Percentiles rank a stretch among this genome's conserved stretches.
Evolutionary conservation across 2,329 filamentous ascomycete species (phyloP).

Genomic region (Apiospora rasikravindrae): DNA sequence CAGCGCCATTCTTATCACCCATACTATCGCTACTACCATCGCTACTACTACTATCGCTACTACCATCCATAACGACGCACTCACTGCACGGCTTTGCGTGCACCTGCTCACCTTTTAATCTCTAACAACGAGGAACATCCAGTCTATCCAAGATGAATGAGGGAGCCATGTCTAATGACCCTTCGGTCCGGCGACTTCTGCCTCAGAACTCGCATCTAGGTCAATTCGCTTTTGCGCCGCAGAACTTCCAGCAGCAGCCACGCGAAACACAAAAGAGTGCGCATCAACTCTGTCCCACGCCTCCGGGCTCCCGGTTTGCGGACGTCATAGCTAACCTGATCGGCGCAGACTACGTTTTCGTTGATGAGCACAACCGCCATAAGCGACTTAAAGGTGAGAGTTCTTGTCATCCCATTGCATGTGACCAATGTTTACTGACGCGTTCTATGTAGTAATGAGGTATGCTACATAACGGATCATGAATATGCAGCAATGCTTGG

Average conservation of each 20-base stretch:
- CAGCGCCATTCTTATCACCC: background rate
- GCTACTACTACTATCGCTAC: background rate
- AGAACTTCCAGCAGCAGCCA: slow-evolving; percentile 59
- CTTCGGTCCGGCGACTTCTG: slow-evolving; percentile 64
- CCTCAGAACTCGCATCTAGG: slow-evolving; percentile 74
- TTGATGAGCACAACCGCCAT: slow-evolving; percentile 97
- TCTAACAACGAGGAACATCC: background rate
- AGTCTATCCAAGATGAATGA: slow-evolving; percentile 18
- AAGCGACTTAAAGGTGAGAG: slow-evolving; percentile 88
- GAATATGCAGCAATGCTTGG: slow-evolving; percentile 11
- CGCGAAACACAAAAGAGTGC: slow-evolving; percentile 86
- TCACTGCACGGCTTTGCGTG: background rate
- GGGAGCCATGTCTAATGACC: slow-evolving; percentile 65
- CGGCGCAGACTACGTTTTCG: slow-evolving; percentile 89
- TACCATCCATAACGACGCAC: background rate
- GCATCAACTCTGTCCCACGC: slow-evolving; percentile 37
- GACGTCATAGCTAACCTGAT: slow-evolving; percentile 26
- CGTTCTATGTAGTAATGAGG: slow-evolving; percentile 20
- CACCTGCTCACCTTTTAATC: background rate
- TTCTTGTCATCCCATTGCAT: slow-evolving; percentile 17
- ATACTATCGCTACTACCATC: background rate
- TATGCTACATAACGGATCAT: slow-evolving; percentile 8
- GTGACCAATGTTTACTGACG: background rate
- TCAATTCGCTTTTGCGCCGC: slow-evolving; percentile 76
- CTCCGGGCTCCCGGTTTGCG: slow-evolving; percentile 23